Percentiles rank a stretch among this genome's conserved stretches.
Evolutionary conservation across 441 rosid genomes (phyloP).

Genomic region (Cnidoscolus chayamansa): DNA sequence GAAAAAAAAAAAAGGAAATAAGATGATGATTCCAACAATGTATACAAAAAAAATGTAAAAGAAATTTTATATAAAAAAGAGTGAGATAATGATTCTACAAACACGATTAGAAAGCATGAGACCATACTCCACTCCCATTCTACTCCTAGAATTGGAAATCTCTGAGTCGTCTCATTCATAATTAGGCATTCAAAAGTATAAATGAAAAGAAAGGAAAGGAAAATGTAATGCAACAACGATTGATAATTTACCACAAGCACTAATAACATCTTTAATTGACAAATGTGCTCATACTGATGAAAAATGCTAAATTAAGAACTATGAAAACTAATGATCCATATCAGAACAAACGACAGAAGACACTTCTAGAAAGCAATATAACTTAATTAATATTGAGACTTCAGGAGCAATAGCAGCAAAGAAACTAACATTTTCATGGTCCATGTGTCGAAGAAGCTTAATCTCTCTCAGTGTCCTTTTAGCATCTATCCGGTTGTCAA

Average conservation of each 20-base stretch:
- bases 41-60: neutral
- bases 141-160: neutral
- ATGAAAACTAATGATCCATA: neutral
- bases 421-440: slow-evolving; percentile 73
- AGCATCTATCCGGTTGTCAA: slow-evolving; percentile 91
- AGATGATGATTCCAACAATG: slow-evolving; percentile 4
- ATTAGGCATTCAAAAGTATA: neutral
- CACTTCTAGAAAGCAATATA: neutral
- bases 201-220: neutral
- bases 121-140: neutral
- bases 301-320: neutral
- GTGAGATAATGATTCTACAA: too few relatives aligned
- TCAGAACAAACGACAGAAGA: neutral
- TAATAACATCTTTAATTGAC: neutral
- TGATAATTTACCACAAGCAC: neutral
- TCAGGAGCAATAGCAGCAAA: neutral
- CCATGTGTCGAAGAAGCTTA: slow-evolving; percentile 95
- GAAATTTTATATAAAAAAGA: neutral
- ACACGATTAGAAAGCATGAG: neutral
- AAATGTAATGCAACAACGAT: neutral
- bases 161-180: neutral
- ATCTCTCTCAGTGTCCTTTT: slow-evolving; percentile 89
- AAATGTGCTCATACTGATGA: neutral
- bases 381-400: neutral
- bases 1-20: slow-evolving; percentile 20